Evolutionary conservation across 306 rosid genomes (phyloP), one percentile per base, ranked within the genome.

Genomic region (Dryas octopetala): DNA sequence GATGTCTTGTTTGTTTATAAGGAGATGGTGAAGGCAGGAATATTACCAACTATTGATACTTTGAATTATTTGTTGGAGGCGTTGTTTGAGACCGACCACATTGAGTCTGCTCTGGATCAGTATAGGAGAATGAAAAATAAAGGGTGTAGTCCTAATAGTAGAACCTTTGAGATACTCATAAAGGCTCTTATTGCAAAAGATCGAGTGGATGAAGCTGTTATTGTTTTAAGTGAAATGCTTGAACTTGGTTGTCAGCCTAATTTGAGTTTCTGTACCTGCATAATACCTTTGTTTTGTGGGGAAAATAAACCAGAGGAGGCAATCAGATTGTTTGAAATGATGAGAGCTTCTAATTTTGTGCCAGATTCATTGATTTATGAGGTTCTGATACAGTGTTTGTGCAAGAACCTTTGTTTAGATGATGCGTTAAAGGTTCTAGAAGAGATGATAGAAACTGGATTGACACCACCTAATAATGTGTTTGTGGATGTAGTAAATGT

Each of bases 21-120:
- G 63, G 98, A 95, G 85, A 88, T 95, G 84, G 91, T 95, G 81
- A 91, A 89, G 76, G 85, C 88, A 7, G 91, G 97, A 61, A 62
- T 82, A 44, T 59, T 84, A 10, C 98, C 98, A 10, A 85, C 75
- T 6, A 76, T 89, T 41, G 85, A 89, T 10, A 91, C 96, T 61
- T 83, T 95, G 86, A 95, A 95, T 78, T 79, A 54, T 77, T 85
- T 95, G 91, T 76, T 95, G 86, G 87, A 88, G 78, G 85, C 77
- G 11, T 83, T 91, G 86, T 76, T 88, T 28, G 76, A 65, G n/a
- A 70, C 67, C 26, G 70, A 81, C 71, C 75, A 66, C 75, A 74
- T 87, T 75, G 87, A 90, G 49, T 74, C 81, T 54, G 98, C 97
- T 79, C 68, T 95, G 86, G 83, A 86, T 81, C 98, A 95, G 76